Evolutionary conservation across 345 rosid species (phyloP).

Genomic region (Eucalyptus microcorys): DNA sequence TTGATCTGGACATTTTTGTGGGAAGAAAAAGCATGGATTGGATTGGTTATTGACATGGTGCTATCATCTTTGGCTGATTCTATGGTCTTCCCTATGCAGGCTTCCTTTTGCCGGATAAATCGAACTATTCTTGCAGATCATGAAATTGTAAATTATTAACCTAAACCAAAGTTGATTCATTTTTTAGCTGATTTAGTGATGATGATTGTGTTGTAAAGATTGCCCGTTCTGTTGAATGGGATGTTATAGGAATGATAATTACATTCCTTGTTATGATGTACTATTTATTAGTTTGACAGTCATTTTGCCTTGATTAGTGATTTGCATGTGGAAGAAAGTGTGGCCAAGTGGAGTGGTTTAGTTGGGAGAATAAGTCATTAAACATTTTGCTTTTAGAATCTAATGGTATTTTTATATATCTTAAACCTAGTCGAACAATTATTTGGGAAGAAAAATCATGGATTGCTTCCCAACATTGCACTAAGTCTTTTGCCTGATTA

Average conservation of each 20-base stretch:
- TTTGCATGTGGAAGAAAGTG: background rate
- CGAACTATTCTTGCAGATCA: no score
- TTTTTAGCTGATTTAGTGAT: background rate
- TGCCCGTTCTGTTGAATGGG: fast-evolving
- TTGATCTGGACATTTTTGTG: no score
- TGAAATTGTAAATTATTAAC: no score
- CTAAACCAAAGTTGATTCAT: no score
- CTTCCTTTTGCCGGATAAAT: no score
- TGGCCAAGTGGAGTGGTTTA: background rate
- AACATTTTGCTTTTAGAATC: background rate
- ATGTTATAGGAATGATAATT: no score
- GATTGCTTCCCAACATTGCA: background rate
- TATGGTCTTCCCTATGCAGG: fast-evolving
- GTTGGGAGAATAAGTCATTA: background rate
- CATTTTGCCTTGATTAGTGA: no score
- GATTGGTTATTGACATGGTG: no score
- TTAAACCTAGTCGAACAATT: background rate
- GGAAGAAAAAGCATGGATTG: no score
- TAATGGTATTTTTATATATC: background rate
- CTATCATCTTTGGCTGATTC: no score
- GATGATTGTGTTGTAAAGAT: background rate
- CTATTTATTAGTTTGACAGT: no score
- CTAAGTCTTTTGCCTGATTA: background rate
- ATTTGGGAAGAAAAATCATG: background rate
- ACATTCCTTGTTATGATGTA: no score